Percentiles rank a stretch among this genome's conserved stretches.
phyloP scores from a whole-genome alignment of 1,284 basidiomycete genomes.

The Schizophyllum commune region DNA sequence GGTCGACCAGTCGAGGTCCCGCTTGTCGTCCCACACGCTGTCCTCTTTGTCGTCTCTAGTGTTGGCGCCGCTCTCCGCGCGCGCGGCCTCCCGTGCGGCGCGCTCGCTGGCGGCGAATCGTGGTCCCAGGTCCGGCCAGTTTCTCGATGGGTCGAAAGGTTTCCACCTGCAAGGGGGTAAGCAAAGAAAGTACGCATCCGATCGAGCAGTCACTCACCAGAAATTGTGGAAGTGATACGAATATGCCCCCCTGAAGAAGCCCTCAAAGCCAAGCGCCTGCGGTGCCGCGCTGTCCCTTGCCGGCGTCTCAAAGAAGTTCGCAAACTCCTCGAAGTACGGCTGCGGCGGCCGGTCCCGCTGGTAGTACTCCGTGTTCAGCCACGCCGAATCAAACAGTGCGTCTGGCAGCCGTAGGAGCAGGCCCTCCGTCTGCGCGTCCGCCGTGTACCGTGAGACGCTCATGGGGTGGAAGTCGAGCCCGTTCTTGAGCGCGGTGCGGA shows the following conservation, averaged over 20 bases:
- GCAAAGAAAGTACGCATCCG: not conserved
- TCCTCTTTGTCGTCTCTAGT: constrained; percentile 10
- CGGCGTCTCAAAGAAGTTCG: constrained; percentile 68
- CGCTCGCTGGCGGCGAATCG: constrained; percentile 55
- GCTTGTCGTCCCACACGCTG: constrained; percentile 40
- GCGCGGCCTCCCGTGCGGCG: constrained; percentile 32
- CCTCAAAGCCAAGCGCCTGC: constrained; percentile 64
- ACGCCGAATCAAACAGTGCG: constrained; percentile 74
- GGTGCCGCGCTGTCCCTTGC: constrained; percentile 56
- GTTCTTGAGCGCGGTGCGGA: constrained; percentile 78
- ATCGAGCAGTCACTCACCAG: constrained; percentile 36
- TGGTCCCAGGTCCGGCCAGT: constrained; percentile 68
- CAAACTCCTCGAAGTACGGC: constrained; percentile 71
- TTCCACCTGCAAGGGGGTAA: constrained; percentile 48
- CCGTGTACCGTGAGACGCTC: constrained; percentile 64
- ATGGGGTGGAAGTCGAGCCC: constrained; percentile 82
- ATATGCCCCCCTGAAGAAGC: constrained; percentile 77
- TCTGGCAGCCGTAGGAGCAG: constrained; percentile 65
- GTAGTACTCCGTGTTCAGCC: constrained; percentile 73
- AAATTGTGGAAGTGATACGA: constrained; percentile 83
- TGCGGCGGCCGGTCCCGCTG: constrained; percentile 74
- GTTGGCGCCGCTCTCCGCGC: constrained; percentile 11
- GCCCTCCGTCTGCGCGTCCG: constrained; percentile 60
- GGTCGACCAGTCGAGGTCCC: constrained; percentile 84
- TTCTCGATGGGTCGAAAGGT: constrained; percentile 64